These are phyloP conservation scores for Curvularia verruculosa DNA, from an alignment of 2,329 filamentous ascomycete genomes.

Conservation along the genomic window DNA sequence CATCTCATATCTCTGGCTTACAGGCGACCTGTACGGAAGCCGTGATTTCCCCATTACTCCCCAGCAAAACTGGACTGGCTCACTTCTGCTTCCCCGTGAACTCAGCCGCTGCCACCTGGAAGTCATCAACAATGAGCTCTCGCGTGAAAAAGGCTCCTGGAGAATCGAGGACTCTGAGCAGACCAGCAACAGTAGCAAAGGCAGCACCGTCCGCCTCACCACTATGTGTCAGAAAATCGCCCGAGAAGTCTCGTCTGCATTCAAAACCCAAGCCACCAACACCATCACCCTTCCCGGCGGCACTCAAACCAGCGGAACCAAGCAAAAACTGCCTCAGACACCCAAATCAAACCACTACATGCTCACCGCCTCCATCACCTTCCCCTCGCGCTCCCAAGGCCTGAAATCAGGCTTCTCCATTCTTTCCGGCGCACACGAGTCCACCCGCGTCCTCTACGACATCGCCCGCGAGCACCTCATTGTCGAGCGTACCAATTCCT, in stretches of 20 bases:
- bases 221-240: conserved; percentile 51
- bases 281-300: conserved; percentile 21
- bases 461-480: conserved; percentile 54
- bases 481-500: conserved; percentile 52
- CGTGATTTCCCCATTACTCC: conserved; percentile 46
- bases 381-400: conserved; percentile 45
- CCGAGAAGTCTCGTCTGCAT: conserved; percentile 45
- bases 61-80: conserved; percentile 55
- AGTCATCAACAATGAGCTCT: conserved; percentile 52
- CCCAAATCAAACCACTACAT: conserved; percentile 51
- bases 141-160: conserved; percentile 51
- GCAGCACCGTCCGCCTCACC: conserved; percentile 46
- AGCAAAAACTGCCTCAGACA: conserved; percentile 9
- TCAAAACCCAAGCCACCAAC: conserved; percentile 36
- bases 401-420: conserved; percentile 53
- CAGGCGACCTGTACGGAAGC: conserved; percentile 51
- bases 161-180: conserved; percentile 27
- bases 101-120: conserved; percentile 52
- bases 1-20: conserved; percentile 53
- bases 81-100: conserved; percentile 53
- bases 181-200: conserved; percentile 26
- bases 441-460: conserved; percentile 54
- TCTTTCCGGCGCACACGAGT: conserved; percentile 50
- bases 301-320: conserved; percentile 10
- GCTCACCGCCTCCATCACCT: conserved; percentile 47